phyloP scores from a whole-genome alignment of 176 grass and related monocot species.

The Alopecurus myosuroides region DNA sequence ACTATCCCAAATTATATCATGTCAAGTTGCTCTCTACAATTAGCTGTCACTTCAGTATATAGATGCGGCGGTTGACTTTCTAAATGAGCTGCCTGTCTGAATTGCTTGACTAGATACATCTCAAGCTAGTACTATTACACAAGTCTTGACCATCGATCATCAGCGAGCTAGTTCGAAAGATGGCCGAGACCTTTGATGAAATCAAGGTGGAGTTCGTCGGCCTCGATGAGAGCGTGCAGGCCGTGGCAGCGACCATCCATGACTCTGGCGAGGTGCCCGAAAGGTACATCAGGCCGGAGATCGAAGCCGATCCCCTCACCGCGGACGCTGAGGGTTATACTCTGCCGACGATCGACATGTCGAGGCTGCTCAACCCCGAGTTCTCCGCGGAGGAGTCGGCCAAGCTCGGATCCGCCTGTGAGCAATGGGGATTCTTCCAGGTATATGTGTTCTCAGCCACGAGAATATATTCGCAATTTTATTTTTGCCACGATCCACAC shows the following conservation, averaged over 20 bases:
- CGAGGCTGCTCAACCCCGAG: conserved; percentile 25
- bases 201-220: conserved; percentile 28
- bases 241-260: conserved; percentile 9
- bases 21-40: neutral
- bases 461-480: too few relatives aligned
- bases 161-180: conserved; percentile 5
- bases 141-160: neutral
- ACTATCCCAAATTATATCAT: neutral
- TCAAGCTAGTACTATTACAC: neutral
- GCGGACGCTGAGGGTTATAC: neutral
- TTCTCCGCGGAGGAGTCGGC: conserved; percentile 29
- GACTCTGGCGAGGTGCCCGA: conserved; percentile 10
- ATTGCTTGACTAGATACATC: conserved; percentile 1
- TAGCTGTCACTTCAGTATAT: neutral
- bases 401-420: conserved; percentile 45
- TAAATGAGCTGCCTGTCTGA: neutral
- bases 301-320: neutral
- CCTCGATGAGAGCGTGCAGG: conserved; percentile 45
- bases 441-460: too few relatives aligned
- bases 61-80: neutral
- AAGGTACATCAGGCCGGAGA: conserved; percentile 32
- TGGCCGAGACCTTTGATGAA: conserved; percentile 21
- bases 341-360: conserved; percentile 34
- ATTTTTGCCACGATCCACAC: neutral
- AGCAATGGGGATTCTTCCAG: conserved; percentile 61